phyloP scores from a whole-genome alignment of 441 rosid genomes.

The Pelargonium cotyledonis region DNA sequence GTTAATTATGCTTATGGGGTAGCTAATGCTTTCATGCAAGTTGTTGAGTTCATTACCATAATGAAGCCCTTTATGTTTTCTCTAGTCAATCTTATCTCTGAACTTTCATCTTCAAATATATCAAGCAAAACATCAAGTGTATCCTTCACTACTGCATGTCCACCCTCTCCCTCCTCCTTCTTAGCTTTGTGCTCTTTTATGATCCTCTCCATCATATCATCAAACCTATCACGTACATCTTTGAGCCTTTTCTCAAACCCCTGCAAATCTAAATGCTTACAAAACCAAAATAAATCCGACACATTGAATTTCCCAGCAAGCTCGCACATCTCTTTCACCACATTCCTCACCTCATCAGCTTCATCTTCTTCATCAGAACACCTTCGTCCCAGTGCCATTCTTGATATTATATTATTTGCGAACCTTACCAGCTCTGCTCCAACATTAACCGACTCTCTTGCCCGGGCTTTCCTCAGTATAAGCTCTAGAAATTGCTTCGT shows the following conservation, averaged over 20 bases:
- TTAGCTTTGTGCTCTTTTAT: slow-evolving; percentile 32
- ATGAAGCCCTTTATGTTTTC: slow-evolving; percentile 64
- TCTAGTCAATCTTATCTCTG: slow-evolving; percentile 48
- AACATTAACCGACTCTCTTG: slow-evolving; percentile 26
- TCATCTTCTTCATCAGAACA: slow-evolving; percentile 30
- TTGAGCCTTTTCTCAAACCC: slow-evolving; percentile 33
- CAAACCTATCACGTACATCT: slow-evolving; percentile 30
- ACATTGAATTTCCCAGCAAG: slow-evolving; percentile 37
- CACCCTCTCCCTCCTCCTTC: slow-evolving; percentile 14
- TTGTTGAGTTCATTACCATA: slow-evolving; percentile 36
- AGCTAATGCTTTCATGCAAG: neutral
- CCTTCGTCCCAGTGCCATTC: slow-evolving; percentile 34
- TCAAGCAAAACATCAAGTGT: slow-evolving; percentile 36
- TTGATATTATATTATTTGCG: slow-evolving; percentile 33
- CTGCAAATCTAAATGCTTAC: slow-evolving; percentile 45
- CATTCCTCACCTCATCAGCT: slow-evolving; percentile 29
- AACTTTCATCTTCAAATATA: slow-evolving; percentile 35
- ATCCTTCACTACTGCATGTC: slow-evolving; percentile 27
- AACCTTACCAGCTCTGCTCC: slow-evolving; percentile 34
- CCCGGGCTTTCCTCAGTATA: slow-evolving; percentile 24
- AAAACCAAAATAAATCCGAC: slow-evolving; percentile 38
- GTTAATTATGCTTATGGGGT: neutral
- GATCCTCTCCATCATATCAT: slow-evolving; percentile 27
- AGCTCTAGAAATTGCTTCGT: slow-evolving; percentile 17
- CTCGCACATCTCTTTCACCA: slow-evolving; percentile 32